Evolutionary conservation across 306 rosid genomes (phyloP), one percentile per base, ranked within the genome.

Genomic region (Vigna angularis): DNA sequence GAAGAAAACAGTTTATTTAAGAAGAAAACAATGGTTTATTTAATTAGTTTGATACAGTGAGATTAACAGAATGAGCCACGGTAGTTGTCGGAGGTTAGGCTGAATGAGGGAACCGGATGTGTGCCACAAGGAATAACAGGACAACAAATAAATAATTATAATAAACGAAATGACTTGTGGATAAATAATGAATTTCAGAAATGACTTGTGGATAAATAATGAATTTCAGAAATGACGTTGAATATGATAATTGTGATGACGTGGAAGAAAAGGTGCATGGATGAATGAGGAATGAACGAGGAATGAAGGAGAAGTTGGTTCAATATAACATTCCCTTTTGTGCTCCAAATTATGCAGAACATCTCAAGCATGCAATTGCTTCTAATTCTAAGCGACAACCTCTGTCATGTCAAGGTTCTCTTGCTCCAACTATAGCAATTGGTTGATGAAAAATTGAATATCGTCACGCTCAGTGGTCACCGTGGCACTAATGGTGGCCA

Each of bases 261-360:
- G 1, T 42, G 6, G 6, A 49, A 49, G 8, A 15, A 49, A 49
- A 15, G 53, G 53, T 49, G 18, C 53, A 49, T 49, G 53, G 18
- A 49, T 14, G 53, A 49, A 49, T 15, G 53, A 49, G 17, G 18
- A 7, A 49, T 14, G 53, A 49, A 49, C 5, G 53, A 49, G 17
- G 18, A 7, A 52, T 18, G 59, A 18, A 53, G 59, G 59, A 18
- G 13, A 51, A 51, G 57, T 17, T 52, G 58, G 26, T 52, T 26
- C 58, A 18, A 1, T 34, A 76, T 45, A 2, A 44, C 13, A 50
- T 66, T 49, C 72, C 63, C 63, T 70, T 62, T 87, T 79, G 45
- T 86, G 88, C 78, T 88, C 90, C 34, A 86, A 88, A 59, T 82
- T 88, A 77, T 59, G 42, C 64, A 88, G 40, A 56, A 84, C 88